Evolutionary conservation across 2,329 filamentous ascomycete genomes (phyloP), one percentile per base, ranked within the genome.

Genomic region (Harringtonia lauricola): DNA sequence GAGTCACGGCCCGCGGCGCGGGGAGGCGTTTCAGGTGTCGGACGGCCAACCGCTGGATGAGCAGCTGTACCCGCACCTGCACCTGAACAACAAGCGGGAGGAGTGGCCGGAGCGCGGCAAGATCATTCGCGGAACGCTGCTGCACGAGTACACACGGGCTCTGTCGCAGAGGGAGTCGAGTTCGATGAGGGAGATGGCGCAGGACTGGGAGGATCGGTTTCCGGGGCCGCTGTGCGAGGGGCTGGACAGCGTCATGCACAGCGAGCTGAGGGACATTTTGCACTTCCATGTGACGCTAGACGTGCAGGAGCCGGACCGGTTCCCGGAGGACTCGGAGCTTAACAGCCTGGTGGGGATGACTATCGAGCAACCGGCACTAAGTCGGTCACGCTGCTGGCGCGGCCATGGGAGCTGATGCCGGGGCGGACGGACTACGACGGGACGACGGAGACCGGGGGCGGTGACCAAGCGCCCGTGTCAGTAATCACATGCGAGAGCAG

Each of bases 221-320:
- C 74, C 76, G 0, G 50, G 50, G 9, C 67, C 70, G 41, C 67
- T 81, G 47, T 65, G 70, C 49, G 66, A 71, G 41, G 65, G 68
- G 30, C 52, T 81, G 4, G 64, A 72, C 42, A 59, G 66, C 2
- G 63, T 68, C 10, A 59, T 64, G 2, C 63, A 67, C 10, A 67
- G 74, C 28, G 66, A 75, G 49, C 64, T 68, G 18, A 70, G 70
- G 47, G 70, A 74, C 49, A 70, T 80, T 31, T 63, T 81, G 48
- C 76, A 81, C 59, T 76, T 81, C 64, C 75, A 79, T 47, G 68
- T 74, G 5, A 74, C 74, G 1, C 65, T 82, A 8, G 71, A 79
- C 48, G 59, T 81, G 2, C 72, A 77, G 54, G 67, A 76, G 49
- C 70, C 70, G 37, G 68, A 67, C 51, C 68, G 70, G 45, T 77